phyloP scores from a whole-genome alignment of 2,329 filamentous ascomycete genomes.

The Exserohilum rostratum region DNA sequence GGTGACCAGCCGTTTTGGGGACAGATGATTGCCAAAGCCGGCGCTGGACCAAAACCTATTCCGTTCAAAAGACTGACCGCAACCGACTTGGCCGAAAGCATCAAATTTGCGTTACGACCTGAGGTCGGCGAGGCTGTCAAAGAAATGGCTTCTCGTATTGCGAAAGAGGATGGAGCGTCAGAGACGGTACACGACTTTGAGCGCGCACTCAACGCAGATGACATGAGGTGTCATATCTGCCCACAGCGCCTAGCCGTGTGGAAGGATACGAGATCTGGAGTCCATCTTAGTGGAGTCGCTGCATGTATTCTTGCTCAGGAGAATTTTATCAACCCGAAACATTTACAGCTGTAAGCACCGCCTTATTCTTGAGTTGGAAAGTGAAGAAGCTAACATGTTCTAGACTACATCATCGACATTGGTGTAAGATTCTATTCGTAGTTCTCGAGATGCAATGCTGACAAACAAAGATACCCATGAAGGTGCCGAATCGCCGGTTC shows the following conservation, averaged over 20 bases:
- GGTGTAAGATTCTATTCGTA: conserved; percentile 16
- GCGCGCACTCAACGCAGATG: conserved; percentile 16
- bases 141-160: conserved; percentile 24
- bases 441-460: not conserved
- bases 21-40: conserved; percentile 56
- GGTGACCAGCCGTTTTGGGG: conserved; percentile 66
- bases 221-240: conserved; percentile 28
- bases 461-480: conserved; percentile 22
- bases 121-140: conserved; percentile 33
- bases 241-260: conserved; percentile 26
- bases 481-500: conserved; percentile 20
- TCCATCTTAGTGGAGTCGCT: conserved; percentile 27
- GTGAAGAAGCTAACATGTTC: not conserved
- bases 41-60: conserved; percentile 58
- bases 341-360: conserved; percentile 20
- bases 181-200: conserved; percentile 21
- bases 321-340: conserved; percentile 11
- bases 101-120: conserved; percentile 52
- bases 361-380: not conserved
- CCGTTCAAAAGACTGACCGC: conserved; percentile 54
- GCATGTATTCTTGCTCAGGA: conserved; percentile 13
- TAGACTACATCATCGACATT: conserved; percentile 26
- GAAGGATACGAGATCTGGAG: conserved; percentile 25
- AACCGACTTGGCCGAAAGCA: conserved; percentile 54
- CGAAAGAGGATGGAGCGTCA: conserved; percentile 22